These are phyloP conservation scores for Plasmodium sp. DNA, from an alignment of 169 alveolate species.

Conservation along the genomic window DNA sequence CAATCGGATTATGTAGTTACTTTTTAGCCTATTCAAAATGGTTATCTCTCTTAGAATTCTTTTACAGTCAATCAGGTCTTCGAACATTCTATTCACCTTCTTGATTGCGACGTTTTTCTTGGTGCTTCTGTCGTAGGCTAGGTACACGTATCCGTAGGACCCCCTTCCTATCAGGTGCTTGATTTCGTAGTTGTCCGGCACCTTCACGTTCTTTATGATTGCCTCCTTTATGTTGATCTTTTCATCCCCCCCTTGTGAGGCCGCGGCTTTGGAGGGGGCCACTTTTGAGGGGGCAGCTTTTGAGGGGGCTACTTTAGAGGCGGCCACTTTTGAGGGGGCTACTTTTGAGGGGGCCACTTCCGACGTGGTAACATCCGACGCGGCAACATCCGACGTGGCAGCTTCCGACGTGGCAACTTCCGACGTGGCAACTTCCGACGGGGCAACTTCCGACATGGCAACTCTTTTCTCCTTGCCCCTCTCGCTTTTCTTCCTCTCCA, in stretches of 20 bases:
- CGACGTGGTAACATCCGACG: background rate
- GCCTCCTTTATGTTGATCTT: conserved; percentile 68
- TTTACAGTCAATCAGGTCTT: conserved; percentile 97
- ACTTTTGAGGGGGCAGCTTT: too few species aligned
- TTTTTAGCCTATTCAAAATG: conserved; percentile 92
- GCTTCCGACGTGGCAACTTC: too few species aligned
- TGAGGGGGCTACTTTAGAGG: too few species aligned
- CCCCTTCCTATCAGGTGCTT: conserved; percentile 94
- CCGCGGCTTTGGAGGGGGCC: background rate
- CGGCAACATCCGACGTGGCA: too few species aligned
- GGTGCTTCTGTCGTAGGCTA: conserved; percentile 88
- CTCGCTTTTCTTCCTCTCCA: background rate
- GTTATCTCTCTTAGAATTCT: conserved; percentile 96
- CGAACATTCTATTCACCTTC: conserved; percentile 95
- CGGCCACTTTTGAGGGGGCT: too few species aligned
- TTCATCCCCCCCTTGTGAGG: conserved; percentile 3
- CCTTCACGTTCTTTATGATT: conserved; percentile 47
- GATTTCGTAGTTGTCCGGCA: conserved; percentile 90
- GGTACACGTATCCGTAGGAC: conserved; percentile 93
- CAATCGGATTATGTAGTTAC: conserved; percentile 92
- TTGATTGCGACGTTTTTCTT: conserved; percentile 95
- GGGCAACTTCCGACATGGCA: too few species aligned
- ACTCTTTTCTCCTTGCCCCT: background rate
- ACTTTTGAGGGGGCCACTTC: background rate
- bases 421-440: too few species aligned